Percentiles rank a stretch among this genome's conserved stretches.
These are phyloP conservation scores for Amylostereum areolatum DNA, from an alignment of 1,284 basidiomycete species.

Conservation along the genomic window DNA sequence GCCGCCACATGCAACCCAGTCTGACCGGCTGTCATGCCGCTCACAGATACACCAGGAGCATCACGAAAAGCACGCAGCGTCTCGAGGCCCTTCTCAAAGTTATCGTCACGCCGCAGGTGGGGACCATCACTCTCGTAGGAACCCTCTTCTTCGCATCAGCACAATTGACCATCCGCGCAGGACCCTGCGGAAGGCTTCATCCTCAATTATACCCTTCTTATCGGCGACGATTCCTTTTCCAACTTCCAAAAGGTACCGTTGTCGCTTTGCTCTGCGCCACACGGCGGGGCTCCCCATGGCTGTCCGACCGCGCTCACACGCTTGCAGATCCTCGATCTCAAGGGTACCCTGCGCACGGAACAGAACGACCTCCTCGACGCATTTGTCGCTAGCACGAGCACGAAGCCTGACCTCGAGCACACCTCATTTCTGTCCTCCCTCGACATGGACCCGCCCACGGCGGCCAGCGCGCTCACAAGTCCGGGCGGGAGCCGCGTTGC, in stretches of 20 bases:
- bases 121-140: constrained; percentile 20
- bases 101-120: constrained; percentile 83
- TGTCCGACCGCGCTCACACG: not conserved
- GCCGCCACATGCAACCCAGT: constrained; percentile 4
- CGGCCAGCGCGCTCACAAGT: constrained; percentile 44
- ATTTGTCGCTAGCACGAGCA: constrained; percentile 88
- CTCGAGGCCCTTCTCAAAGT: constrained; percentile 92
- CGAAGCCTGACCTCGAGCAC: constrained; percentile 77
- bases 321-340: constrained; percentile 86
- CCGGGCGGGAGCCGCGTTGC: constrained; percentile 54
- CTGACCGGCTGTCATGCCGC: constrained; percentile 11
- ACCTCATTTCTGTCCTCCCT: constrained; percentile 88
- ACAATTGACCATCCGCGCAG: constrained; percentile 28
- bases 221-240: constrained; percentile 88
- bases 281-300: too few relatives aligned
- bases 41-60: constrained; percentile 77
- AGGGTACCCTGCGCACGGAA: constrained; percentile 81
- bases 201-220: constrained; percentile 86
- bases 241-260: constrained; percentile 92
- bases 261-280: not conserved
- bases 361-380: constrained; percentile 89
- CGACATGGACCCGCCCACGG: constrained; percentile 82
- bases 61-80: constrained; percentile 75
- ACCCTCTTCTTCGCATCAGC: constrained; percentile 1
- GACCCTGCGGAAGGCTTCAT: constrained; percentile 93